A percentile compares a stretch with the other conserved stretches of the same genome.
Conservation (phyloP, 2,329 filamentous ascomycete genomes). For the Claviceps maximensis region DNA sequence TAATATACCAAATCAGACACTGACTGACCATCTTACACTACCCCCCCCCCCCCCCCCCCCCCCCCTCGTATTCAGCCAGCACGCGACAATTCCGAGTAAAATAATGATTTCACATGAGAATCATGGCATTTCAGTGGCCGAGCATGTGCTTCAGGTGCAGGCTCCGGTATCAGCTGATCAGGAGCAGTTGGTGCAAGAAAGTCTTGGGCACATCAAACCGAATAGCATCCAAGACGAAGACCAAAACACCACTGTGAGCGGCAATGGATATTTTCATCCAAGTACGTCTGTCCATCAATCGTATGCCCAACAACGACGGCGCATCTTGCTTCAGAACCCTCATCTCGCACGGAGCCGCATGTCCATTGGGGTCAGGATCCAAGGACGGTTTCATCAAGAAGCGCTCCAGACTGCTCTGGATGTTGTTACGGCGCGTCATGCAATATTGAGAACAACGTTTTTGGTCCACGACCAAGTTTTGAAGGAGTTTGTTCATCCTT, state of each 20-base stretch:
- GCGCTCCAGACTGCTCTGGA: background rate
- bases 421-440: background rate
- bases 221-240: background rate
- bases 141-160: background rate
- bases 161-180: background rate
- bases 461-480: background rate
- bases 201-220: background rate
- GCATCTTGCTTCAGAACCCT: background rate
- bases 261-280: background rate
- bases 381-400: background rate
- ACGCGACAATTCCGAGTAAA: too few species aligned
- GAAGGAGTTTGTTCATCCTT: background rate
- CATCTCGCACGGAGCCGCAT: background rate
- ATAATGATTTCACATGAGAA: background rate
- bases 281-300: background rate
- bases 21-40: too few species aligned
- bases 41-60: too few species aligned
- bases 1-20: too few species aligned
- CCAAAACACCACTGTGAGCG: background rate
- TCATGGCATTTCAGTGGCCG: background rate
- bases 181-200: background rate
- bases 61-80: background rate
- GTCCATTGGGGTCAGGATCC: background rate
- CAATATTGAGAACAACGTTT: background rate
- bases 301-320: background rate